These are phyloP conservation scores for Echeveria elegans DNA, from an alignment of 164 flowering plant species.

Conservation along the genomic window DNA sequence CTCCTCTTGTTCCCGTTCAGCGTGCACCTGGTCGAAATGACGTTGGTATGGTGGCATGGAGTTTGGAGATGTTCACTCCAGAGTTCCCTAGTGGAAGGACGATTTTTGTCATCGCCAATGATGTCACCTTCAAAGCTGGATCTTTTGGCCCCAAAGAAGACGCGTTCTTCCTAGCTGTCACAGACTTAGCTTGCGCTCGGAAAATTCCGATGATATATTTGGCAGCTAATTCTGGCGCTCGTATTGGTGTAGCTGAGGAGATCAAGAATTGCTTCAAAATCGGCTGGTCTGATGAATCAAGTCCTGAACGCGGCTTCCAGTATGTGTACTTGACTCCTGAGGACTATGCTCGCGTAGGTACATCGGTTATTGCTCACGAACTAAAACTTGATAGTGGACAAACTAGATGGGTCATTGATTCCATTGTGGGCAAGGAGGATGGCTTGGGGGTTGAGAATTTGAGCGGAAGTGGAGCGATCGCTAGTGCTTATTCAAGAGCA, in stretches of 20 bases:
- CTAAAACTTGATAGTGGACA: slow-evolving; percentile 63
- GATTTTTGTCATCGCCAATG: slow-evolving; percentile 71
- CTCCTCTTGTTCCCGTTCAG: slow-evolving; percentile 56
- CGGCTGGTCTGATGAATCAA: slow-evolving; percentile 92
- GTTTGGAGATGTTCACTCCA: slow-evolving; percentile 84
- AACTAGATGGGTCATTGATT: slow-evolving; percentile 89
- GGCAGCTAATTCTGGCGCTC: slow-evolving; percentile 99
- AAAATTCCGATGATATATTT: slow-evolving; percentile 86
- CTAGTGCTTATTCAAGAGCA: slow-evolving; percentile 93
- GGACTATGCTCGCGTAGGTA: slow-evolving; percentile 48
- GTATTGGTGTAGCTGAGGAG: slow-evolving; percentile 98
- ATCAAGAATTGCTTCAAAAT: slow-evolving; percentile 80
- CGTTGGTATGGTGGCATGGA: slow-evolving; percentile 99
- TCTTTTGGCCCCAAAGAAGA: slow-evolving; percentile 99
- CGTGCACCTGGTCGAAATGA: slow-evolving; percentile 77
- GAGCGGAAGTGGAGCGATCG: slow-evolving; percentile 97
- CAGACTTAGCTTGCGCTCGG: slow-evolving; percentile 74
- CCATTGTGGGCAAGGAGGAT: slow-evolving; percentile 92
- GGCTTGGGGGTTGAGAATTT: slow-evolving; percentile 94
- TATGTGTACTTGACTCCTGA: slow-evolving; percentile 83
- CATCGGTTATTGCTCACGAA: slow-evolving; percentile 91
- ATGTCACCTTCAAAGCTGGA: slow-evolving; percentile 93
- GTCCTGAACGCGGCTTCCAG: slow-evolving; percentile 90
- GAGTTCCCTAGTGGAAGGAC: slow-evolving; percentile 89
- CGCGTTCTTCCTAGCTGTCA: slow-evolving; percentile 89